Conservation (phyloP, 495 filamentous ascomycete species). For the Talaromyces stipitatus region DNA sequence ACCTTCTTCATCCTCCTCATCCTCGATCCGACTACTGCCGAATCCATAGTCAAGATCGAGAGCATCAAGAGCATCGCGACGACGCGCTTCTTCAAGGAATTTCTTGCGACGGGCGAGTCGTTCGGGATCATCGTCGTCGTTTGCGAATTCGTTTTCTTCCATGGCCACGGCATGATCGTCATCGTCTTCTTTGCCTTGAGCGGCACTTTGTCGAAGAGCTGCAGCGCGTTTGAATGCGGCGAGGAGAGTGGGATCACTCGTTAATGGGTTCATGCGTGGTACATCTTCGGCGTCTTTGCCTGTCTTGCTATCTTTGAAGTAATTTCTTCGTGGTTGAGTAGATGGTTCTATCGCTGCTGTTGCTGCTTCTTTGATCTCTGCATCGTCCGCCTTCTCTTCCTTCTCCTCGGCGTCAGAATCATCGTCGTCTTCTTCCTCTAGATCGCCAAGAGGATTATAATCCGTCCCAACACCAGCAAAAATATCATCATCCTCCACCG, state of each 20-base stretch:
- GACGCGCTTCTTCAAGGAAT: constrained; percentile 57
- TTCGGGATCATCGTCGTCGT: constrained; percentile 36
- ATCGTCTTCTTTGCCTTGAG: neutral
- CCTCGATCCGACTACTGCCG: constrained; percentile 73
- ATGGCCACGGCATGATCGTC: constrained; percentile 22
- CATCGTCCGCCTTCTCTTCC: constrained; percentile 21
- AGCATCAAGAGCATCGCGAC: constrained; percentile 64
- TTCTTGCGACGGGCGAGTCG: constrained; percentile 59
- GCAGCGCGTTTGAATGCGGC: constrained; percentile 83
- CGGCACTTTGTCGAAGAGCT: constrained; percentile 47
- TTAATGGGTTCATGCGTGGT: constrained; percentile 47
- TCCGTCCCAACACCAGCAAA: constrained; percentile 82
- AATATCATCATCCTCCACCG: constrained; percentile 60
- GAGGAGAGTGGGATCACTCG: constrained; percentile 67
- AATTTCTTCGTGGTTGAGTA: constrained; percentile 25
- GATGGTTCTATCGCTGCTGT: constrained; percentile 4
- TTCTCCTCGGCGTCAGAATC: constrained; percentile 45
- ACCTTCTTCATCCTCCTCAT: constrained; percentile 71
- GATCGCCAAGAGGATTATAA: constrained; percentile 77
- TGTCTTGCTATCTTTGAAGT: constrained; percentile 33
- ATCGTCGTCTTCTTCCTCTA: constrained; percentile 48
- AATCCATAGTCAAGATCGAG: constrained; percentile 95
- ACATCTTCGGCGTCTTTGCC: constrained; percentile 30
- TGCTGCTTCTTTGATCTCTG: constrained; percentile 8
- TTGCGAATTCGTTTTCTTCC: constrained; percentile 31